Evolutionary conservation across 345 rosid species (phyloP).

Genomic region (Mallotus nudiflorus): DNA sequence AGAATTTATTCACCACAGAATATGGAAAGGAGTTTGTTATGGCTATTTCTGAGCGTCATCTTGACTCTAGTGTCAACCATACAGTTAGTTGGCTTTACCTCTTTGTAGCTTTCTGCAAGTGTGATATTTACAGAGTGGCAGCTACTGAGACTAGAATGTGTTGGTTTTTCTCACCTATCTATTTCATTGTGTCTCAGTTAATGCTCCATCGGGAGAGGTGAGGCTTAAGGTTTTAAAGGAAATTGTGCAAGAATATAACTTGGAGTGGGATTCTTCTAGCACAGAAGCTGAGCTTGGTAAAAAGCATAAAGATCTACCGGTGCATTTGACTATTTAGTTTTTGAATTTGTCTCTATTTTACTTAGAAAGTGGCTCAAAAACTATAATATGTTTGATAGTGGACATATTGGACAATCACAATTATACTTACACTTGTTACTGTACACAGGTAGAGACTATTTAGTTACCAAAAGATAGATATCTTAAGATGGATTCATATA

Average conservation of each 20-base stretch:
- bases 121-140: conserved; percentile 4
- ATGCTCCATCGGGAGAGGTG: conserved; percentile 69
- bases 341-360: not conserved
- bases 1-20: conserved; percentile 74
- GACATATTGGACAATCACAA: not conserved
- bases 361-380: conserved; percentile 1
- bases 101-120: conserved; percentile 17
- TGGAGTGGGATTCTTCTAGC: conserved; percentile 81
- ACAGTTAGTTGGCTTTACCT: conserved; percentile 60
- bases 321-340: conserved; percentile 28
- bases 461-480: no score
- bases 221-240: conserved; percentile 80
- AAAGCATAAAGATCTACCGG: conserved; percentile 91
- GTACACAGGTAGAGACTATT: not conserved
- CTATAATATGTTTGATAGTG: not conserved
- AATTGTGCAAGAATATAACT: conserved; percentile 65
- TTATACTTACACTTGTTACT: conserved; percentile 1
- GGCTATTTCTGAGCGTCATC: conserved; percentile 82
- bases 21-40: conserved; percentile 84
- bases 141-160: conserved; percentile 15
- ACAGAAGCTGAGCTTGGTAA: conserved; percentile 84
- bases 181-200: conserved; percentile 37
- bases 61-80: conserved; percentile 89
- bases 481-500: no score
- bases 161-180: not conserved